Evolutionary conservation across 805 yeast species (phyloP).

Genomic region (Sugiyamaella lignohabitans): DNA sequence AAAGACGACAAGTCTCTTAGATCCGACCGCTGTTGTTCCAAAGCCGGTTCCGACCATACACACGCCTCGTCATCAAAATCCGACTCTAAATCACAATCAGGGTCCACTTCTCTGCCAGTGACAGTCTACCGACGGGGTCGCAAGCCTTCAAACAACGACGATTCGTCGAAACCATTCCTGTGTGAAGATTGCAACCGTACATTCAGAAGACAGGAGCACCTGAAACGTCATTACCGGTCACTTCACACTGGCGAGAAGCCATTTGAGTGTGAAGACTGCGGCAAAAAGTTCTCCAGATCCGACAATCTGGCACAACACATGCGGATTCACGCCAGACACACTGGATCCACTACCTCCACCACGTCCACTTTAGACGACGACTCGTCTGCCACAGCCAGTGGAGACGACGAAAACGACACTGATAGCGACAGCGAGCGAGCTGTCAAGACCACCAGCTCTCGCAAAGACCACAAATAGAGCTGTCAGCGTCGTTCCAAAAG

Average conservation of each 20-base stretch:
- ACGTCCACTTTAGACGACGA: slow-evolving; percentile 1
- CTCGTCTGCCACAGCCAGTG: background rate
- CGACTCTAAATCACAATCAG: background rate
- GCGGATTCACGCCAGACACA: slow-evolving; percentile 23
- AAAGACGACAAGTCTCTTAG: background rate
- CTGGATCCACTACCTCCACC: no score
- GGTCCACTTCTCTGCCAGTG: background rate
- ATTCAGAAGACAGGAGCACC: slow-evolving; percentile 71
- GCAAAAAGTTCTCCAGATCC: slow-evolving; percentile 30
- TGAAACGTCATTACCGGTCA: slow-evolving; percentile 67
- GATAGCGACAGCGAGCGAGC: slow-evolving; percentile 7
- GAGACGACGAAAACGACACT: background rate
- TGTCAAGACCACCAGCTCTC: background rate
- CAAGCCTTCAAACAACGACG: slow-evolving; percentile 55
- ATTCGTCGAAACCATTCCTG: slow-evolving; percentile 47
- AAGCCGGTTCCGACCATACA: no score
- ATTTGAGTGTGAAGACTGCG: slow-evolving; percentile 29
- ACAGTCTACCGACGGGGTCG: slow-evolving; percentile 41
- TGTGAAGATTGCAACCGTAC: slow-evolving; percentile 60
- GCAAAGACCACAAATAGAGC: background rate
- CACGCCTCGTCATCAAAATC: background rate
- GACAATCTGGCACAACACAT: slow-evolving; percentile 33
- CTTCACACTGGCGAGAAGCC: slow-evolving; percentile 65
- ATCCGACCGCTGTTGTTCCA: no score
- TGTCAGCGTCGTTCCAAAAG: background rate